Evolutionary conservation across 1,139 yeast genomes (phyloP), one percentile per base, ranked within the genome.

Genomic region (Petasospora fabianii): DNA sequence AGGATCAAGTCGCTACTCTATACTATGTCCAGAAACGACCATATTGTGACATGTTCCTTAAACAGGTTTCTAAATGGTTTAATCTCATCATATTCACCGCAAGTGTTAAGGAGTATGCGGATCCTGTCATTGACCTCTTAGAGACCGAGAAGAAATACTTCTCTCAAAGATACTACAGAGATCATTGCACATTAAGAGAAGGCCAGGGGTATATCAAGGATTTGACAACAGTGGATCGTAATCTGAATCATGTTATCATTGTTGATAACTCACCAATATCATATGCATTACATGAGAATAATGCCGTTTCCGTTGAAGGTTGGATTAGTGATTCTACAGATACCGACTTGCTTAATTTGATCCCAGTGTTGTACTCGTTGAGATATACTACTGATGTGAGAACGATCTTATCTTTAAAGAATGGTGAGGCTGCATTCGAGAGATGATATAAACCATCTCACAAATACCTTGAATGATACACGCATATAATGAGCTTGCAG

Each of bases 281-380:
- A 56, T 92, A 86, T 60, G 82, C 88, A 11, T 64, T 78, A 58
- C 92, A 92, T 58, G 86, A 80, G 47, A 80, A 81, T 51, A 92
- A 92, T 58, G 98, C 96, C 1, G 80, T 92, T 27, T 80, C 84
- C 65, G 87, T 92, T 16, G 97, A 90, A 62, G 97, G 98, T 32
- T 92, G 98, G 98, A 87, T 92, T 47, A 87, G 86, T 55, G 98
- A 92, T 62, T 95, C 95, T 16, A 77, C 82, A 32, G 98, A 92
- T 58, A 71, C 81, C 19, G 95, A 87, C 54, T 66, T 92, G 42
- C 65, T 92, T 59, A 80, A 86, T 53, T 64, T 92, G 38, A 62
- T 92, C 35, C 97, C 98, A 2, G 66, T 92, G 58, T 67, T 92
- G 39, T 79, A 84, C 53, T 84, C 95, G 24, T 64, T 92, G 53